A percentile compares a stretch with the other conserved stretches of the same genome.
Conservation (phyloP, 2,329 filamentous ascomycete species). For the Arthroderma uncinatum region DNA sequence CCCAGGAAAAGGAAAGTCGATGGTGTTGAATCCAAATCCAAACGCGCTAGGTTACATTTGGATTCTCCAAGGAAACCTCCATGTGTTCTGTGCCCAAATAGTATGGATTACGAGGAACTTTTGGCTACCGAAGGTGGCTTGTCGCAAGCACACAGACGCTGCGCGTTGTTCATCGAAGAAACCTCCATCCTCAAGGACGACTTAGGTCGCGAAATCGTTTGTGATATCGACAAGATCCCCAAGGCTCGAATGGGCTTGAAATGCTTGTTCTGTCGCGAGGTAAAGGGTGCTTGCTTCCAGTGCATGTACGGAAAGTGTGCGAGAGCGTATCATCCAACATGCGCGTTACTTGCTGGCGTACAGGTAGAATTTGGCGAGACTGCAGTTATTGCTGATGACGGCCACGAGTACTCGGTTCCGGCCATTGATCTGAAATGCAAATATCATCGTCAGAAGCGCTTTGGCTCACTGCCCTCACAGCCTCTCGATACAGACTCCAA, state of each 20-base stretch:
- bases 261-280: conserved; percentile 88
- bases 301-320: conserved; percentile 92
- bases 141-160: conserved; percentile 69
- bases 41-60: conserved; percentile 66
- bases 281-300: conserved; percentile 92
- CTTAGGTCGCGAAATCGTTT: conserved; percentile 58
- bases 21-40: conserved; percentile 50
- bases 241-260: conserved; percentile 84
- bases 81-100: conserved; percentile 86
- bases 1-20: conserved; percentile 59
- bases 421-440: conserved; percentile 90
- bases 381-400: conserved; percentile 78
- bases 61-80: conserved; percentile 63
- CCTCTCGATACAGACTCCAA: conserved; percentile 58
- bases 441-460: conserved; percentile 81
- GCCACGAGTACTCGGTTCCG: conserved; percentile 81
- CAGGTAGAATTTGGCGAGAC: conserved; percentile 80
- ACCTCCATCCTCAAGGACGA: conserved; percentile 69
- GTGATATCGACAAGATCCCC: conserved; percentile 67
- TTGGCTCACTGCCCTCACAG: conserved; percentile 60
- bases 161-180: conserved; percentile 83
- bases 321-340: conserved; percentile 87
- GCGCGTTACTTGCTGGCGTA: conserved; percentile 81
- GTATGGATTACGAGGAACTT: conserved; percentile 70
- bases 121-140: conserved; percentile 78